Percentiles rank a stretch among this genome's conserved stretches.
phyloP scores from a whole-genome alignment of 768 basidiomycete genomes.

The Dacryopinax spathularia region DNA sequence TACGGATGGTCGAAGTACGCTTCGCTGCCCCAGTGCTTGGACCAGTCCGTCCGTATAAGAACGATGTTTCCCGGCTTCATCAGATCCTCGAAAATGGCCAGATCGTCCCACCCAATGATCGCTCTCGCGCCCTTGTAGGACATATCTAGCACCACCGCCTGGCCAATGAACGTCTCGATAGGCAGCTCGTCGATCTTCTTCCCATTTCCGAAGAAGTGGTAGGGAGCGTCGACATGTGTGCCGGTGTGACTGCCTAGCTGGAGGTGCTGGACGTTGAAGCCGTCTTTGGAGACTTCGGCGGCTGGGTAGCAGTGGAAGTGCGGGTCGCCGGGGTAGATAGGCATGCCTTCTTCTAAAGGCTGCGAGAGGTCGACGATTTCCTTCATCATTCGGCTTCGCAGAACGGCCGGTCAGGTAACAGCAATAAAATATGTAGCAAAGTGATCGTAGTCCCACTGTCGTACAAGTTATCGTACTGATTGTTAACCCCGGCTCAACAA shows the following conservation, averaged over 20 bases:
- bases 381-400: neutral
- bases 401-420: too few relatives aligned
- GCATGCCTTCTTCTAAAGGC: slow-evolving; percentile 31
- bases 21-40: slow-evolving; percentile 35
- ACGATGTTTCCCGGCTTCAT: slow-evolving; percentile 33
- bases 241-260: slow-evolving; percentile 56
- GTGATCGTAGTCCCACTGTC: too few relatives aligned
- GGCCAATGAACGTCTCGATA: slow-evolving; percentile 39
- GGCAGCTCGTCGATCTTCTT: slow-evolving; percentile 44
- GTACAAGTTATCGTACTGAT: too few relatives aligned
- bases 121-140: slow-evolving; percentile 31
- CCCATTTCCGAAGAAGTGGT: slow-evolving; percentile 50
- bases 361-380: slow-evolving; percentile 39
- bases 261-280: slow-evolving; percentile 39
- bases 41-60: slow-evolving; percentile 58
- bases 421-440: too few relatives aligned
- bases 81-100: slow-evolving; percentile 26
- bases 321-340: slow-evolving; percentile 46
- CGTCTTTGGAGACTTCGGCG: slow-evolving; percentile 32
- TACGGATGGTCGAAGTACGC: slow-evolving; percentile 52
- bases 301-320: slow-evolving; percentile 28
- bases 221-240: slow-evolving; percentile 68
- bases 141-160: slow-evolving; percentile 44
- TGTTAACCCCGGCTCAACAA: too few relatives aligned
- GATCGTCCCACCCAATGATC: slow-evolving; percentile 41